Evolutionary conservation across 169 alveolate genomes (phyloP), one percentile per base, ranked within the genome.

Genomic region (Cryptosporidium felis): DNA sequence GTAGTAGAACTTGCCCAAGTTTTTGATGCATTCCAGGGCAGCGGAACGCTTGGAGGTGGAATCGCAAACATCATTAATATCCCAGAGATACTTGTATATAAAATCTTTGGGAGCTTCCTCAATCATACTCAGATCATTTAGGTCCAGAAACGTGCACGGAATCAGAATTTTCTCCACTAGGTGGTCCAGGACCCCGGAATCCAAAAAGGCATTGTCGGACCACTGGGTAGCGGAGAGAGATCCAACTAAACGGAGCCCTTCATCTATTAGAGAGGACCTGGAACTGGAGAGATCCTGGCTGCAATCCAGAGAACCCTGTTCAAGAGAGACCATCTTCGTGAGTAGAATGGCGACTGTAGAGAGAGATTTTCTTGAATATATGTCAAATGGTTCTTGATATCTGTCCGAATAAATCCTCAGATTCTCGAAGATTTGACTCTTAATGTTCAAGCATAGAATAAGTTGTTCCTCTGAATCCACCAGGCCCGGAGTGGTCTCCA

Each of bases 21-120:
- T 74, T 32, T 56, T 74, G 41, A 74, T 74, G 46, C 85, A 74
- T 40, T 56, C 85, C 44, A 74, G 41, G 14, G 85, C 85, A 28
- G 85, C 85, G 23, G 85, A 74, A 4, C 85, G 65, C 23, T 74
- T 74, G 21, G 85, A 74, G 36, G 85, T 49, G 12, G 85, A 74
- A 16, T 74, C 85, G 41, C 85, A 74, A 0, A 74, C 59, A 18
- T 74, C 85, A 36, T 74, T 74, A 4, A 74, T 74, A 74, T 74
- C 85, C 85, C 85, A 74, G 12, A 74, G 45, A 53, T 74, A 74
- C 58, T 74, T 74, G 41, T 74, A 74, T 51, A 74, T 49, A 36
- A 74, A 74, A 34, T 74, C 85, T 26, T 74, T 74, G 2, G 85
- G 85, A 4, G 56, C 36, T 34, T 74, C 85, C 41, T 74, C 85